Conservation (phyloP, 2,329 filamentous ascomycete genomes). For the Pseudocercospora fijiensis region DNA sequence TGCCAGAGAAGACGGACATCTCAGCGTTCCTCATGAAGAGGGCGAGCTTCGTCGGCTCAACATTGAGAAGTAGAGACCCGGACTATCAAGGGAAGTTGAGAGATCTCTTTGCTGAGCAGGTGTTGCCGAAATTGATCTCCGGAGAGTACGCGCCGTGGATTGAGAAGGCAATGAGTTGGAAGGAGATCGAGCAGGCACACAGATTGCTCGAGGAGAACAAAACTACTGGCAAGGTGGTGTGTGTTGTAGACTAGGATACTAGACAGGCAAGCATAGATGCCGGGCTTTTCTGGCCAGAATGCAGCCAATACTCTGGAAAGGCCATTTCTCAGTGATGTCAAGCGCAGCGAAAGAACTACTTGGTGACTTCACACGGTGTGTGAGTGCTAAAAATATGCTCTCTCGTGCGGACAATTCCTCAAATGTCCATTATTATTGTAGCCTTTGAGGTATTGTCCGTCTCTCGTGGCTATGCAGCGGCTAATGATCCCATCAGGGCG, state of each 20-base stretch:
- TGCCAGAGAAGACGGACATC: conserved; percentile 21
- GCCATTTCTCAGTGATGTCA: too few relatives aligned
- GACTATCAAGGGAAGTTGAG: conserved; percentile 20
- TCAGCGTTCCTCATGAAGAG: conserved; percentile 19
- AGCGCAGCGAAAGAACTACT: too few relatives aligned
- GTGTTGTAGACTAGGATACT: conserved; percentile 14
- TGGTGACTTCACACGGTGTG: neutral
- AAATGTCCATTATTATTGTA: too few relatives aligned
- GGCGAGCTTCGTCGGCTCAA: conserved; percentile 16
- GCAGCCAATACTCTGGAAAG: too few relatives aligned
- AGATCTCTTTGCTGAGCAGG: conserved; percentile 20
- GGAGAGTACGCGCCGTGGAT: conserved; percentile 13
- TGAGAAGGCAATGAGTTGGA: conserved; percentile 21
- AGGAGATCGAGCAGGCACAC: conserved; percentile 19
- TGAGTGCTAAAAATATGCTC: neutral
- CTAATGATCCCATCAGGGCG: neutral
- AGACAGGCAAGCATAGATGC: neutral
- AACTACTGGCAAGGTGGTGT: conserved; percentile 22
- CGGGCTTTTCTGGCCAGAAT: too few relatives aligned
- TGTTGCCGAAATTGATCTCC: conserved; percentile 19
- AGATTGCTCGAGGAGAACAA: conserved; percentile 20
- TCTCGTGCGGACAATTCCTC: too few relatives aligned
- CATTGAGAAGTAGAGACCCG: conserved; percentile 18
- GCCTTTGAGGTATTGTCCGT: too few relatives aligned
- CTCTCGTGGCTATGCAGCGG: neutral